Evolutionary conservation across 2,329 filamentous ascomycete genomes (phyloP), one percentile per base, ranked within the genome.

Genomic region (Colletotrichum nymphaeae): DNA sequence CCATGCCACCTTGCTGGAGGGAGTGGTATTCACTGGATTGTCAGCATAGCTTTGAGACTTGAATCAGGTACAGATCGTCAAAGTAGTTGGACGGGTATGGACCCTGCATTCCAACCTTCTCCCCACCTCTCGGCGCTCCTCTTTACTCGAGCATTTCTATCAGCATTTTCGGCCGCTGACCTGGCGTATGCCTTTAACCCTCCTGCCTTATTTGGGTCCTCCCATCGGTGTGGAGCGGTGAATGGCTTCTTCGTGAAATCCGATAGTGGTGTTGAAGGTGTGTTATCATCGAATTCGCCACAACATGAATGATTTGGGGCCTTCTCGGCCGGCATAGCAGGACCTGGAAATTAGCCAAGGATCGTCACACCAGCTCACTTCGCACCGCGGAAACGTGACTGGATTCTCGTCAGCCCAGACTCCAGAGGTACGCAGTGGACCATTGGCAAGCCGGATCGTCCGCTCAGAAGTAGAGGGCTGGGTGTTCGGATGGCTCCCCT

Each of bases 41-140:
- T 49, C 42, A 62, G 70, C 67, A 52, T 60, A 49, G 35, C 55
- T 67, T 42, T 52, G 67, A 56, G 55, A 16, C 60, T 70, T 70
- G 70, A 62, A 70, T 70, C 66, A 70, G 60, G 60, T 62, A 73
- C 70, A 55, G 70, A 70, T 70, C 60, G 32, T 62, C 70, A 30
- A 64, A 65, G 63, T 58, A 35, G 53, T 65, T 59, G 42, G 49
- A 63, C 46, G 60, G 67, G 60, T 52, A 62, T 57, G 59, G 67
- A 62, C 70, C 60, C 70, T 70, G 67, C 60, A 70, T 73, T 65
- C 67, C 60, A 55, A 19, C 37, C 37, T 53, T 69, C 28, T 26
- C 59, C 22, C 37, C 52, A 49, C 58, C 70, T 63, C 32, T 49
- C 53, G 37, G 46, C 53, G 42, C 59, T 55, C 24, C 58, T 69